These are phyloP conservation scores for Stephanodiscus minutulus DNA, from an alignment of 108 stramenopile species.

Conservation along the genomic window DNA sequence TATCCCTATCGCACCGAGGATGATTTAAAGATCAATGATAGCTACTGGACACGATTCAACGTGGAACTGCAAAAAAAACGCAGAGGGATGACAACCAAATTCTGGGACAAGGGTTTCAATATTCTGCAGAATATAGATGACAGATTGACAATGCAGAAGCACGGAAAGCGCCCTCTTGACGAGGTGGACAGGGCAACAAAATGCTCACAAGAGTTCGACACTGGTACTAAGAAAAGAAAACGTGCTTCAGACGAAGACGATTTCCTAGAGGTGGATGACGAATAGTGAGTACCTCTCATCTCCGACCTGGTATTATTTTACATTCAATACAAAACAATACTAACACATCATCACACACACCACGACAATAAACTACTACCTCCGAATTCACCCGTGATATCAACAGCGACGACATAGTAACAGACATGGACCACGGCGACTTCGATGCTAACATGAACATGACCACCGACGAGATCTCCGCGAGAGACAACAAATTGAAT, in stretches of 20 bases:
- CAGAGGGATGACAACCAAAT: slow-evolving; percentile 8
- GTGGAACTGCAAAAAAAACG: slow-evolving; percentile 6
- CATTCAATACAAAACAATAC: too few relatives aligned
- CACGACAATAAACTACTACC: too few relatives aligned
- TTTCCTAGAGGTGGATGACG: neutral
- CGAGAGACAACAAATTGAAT: too few relatives aligned
- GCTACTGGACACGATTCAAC: slow-evolving; percentile 24
- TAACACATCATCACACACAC: too few relatives aligned
- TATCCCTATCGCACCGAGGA: slow-evolving; percentile 14
- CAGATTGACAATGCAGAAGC: slow-evolving; percentile 13
- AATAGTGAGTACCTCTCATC: too few relatives aligned
- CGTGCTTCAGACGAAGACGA: slow-evolving; percentile 6
- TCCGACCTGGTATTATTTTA: too few relatives aligned
- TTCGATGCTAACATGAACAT: too few relatives aligned
- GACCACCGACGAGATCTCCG: too few relatives aligned
- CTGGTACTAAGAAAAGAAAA: slow-evolving; percentile 7
- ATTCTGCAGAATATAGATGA: slow-evolving; percentile 34
- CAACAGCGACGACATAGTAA: too few relatives aligned
- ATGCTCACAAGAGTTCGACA: slow-evolving; percentile 4
- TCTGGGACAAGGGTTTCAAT: slow-evolving; percentile 21
- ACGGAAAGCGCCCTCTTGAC: slow-evolving; percentile 15
- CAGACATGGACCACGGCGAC: too few relatives aligned
- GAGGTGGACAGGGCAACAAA: slow-evolving; percentile 7
- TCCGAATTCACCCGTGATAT: too few relatives aligned
- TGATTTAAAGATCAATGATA: slow-evolving; percentile 11